Percentiles rank a stretch among this genome's conserved stretches.
Conservation (phyloP, 2,329 filamentous ascomycete genomes). For the Aspergillus transmontanensis region DNA sequence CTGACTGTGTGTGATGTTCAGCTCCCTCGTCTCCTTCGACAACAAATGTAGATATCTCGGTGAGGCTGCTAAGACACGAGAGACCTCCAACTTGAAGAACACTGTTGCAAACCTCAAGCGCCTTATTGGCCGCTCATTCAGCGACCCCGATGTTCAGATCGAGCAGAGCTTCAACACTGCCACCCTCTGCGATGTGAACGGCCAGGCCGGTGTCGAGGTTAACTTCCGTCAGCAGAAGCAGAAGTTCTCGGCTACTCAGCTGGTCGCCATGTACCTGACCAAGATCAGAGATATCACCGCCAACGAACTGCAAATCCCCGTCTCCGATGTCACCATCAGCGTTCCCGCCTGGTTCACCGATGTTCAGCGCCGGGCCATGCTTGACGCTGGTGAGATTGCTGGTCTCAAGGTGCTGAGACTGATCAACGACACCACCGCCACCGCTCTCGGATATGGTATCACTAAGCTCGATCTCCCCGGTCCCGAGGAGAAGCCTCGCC, state of each 20-base stretch:
- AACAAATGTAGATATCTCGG: slow-evolving; percentile 92
- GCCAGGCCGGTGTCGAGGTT: slow-evolving; percentile 93
- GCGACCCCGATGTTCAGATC: slow-evolving; percentile 87
- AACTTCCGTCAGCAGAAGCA: slow-evolving; percentile 93
- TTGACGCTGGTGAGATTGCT: slow-evolving; percentile 91
- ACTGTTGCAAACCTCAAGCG: slow-evolving; percentile 92
- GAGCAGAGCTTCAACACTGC: slow-evolving; percentile 92
- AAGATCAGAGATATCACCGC: slow-evolving; percentile 90
- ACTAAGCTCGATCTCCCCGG: slow-evolving; percentile 91
- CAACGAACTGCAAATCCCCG: slow-evolving; percentile 84
- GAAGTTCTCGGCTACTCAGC: slow-evolving; percentile 90
- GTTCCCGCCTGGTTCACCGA: slow-evolving; percentile 98
- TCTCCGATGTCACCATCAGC: slow-evolving; percentile 90
- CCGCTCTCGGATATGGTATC: slow-evolving; percentile 94
- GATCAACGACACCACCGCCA: slow-evolving; percentile 97
- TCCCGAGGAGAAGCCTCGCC: slow-evolving; percentile 86
- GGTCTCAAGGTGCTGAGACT: slow-evolving; percentile 89
- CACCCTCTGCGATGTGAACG: slow-evolving; percentile 83
- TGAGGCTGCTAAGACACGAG: slow-evolving; percentile 95
- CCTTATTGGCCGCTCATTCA: slow-evolving; percentile 81
- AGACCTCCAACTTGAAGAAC: slow-evolving; percentile 99
- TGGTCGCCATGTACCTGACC: slow-evolving; percentile 92
- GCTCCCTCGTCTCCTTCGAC: slow-evolving; percentile 91
- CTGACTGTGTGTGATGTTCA: slow-evolving; percentile 41
- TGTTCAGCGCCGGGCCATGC: slow-evolving; percentile 80